Base-by-base conservation (phyloP, 1,284 basidiomycete species). In the Puccinia polysora region DNA sequence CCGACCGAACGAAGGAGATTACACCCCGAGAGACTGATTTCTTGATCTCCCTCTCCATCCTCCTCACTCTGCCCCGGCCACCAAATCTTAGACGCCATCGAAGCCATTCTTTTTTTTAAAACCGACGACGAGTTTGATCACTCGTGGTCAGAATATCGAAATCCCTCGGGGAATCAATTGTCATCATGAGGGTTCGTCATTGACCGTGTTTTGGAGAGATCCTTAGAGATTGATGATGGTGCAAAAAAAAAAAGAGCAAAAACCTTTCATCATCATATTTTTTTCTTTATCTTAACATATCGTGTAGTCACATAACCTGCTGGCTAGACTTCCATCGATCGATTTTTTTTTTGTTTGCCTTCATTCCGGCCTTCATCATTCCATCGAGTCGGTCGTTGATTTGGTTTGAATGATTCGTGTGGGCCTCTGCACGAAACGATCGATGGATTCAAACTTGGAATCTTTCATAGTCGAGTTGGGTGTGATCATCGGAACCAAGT, bases 81-180 rank as follows among this genome's bases (percentile, higher is more conserved):
- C 34, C 30, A 20, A 1, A 34, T 50, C 20, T 15, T 5, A 50
- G 49, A 28, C 40, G 25, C 62, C 62, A 18, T 49, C 62, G 20
- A 65, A 65, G 25, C 65, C 65, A 3, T 69, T 69, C 40, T 69
- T 59, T 32, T 69, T 69, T 30, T 59, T 69, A 23, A 69, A 69
- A 47, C 65, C 65, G 1, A 58, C 65, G 7, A 59, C 65, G 20
- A 69, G 65, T 47, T 69, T 45, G n/a, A 40, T 49, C 25, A 30
- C 40, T 49, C 55, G 56, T 18, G 38, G 36, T 30, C 65, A 58
- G 59, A 47, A 40, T 25, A 69, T 59, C 8, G 49, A 67, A 50
- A 59, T 69, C n/a, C 65, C 65, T 1, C 10, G n/a, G 14, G 53
- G 55, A 49, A 59, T 69, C 45, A 36, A 56, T 58, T 69, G 65